Evolutionary conservation across 169 alveolate species (phyloP).

Genomic region (Eimeria praecox): DNA sequence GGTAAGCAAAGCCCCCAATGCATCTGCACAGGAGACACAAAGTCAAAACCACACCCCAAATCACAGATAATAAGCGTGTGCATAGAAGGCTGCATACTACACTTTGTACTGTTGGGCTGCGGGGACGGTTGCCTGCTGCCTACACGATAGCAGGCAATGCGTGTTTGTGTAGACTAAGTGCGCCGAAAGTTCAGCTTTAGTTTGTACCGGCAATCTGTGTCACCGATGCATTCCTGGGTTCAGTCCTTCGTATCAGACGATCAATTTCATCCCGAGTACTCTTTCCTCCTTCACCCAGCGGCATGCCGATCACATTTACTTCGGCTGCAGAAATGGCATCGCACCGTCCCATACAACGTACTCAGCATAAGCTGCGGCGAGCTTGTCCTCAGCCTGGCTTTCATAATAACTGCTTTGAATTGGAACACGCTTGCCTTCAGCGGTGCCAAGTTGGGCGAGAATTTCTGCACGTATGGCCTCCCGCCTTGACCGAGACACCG

Average conservation of each 20-base stretch:
- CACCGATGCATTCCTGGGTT: neutral
- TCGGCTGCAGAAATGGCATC: constrained; percentile 8
- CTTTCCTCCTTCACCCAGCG: neutral
- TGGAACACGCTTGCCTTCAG: constrained; percentile 23
- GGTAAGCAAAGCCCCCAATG: constrained; percentile 30
- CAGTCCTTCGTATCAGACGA: constrained; percentile 6
- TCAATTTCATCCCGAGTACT: neutral
- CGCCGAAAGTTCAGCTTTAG: neutral
- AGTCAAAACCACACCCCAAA: neutral
- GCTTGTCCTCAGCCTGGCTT: neutral
- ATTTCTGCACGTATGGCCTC: constrained; percentile 40
- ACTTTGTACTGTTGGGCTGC: neutral
- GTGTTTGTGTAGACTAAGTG: neutral
- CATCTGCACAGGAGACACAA: constrained; percentile 15
- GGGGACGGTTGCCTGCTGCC: neutral
- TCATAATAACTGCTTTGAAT: neutral
- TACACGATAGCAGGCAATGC: neutral
- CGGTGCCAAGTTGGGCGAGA: constrained; percentile 18
- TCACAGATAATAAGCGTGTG: neutral
- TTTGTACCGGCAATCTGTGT: constrained; percentile 47
- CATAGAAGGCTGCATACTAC: neutral
- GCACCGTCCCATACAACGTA: neutral
- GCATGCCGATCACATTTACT: constrained; percentile 6
- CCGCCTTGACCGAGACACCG: constrained; percentile 1
- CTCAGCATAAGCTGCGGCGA: constrained; percentile 11